Base-by-base conservation (phyloP, 768 basidiomycete genomes). In the Chalciporus sphaerocephalus region DNA sequence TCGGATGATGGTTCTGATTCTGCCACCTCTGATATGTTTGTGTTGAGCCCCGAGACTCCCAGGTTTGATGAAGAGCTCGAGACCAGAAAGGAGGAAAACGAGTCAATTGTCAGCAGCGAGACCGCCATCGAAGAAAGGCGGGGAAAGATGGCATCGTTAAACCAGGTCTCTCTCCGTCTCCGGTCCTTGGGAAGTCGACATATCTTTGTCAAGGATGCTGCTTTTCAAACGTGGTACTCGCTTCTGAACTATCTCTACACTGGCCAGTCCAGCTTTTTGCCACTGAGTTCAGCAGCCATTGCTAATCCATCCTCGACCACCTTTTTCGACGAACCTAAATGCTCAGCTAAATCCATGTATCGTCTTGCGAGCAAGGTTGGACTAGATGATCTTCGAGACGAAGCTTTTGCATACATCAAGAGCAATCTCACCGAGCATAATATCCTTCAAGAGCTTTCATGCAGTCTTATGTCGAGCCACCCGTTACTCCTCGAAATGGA, bases 291-390 rank as follows among this genome's bases (percentile, higher is more conserved):
- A 5, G 43, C 53, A 11, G 12, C 18, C 7, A 6, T 20, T 8
- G 46, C 33, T 2, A 3, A 13, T 2, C 36, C 12, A 30, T 25
- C 38, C 10, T 52, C 35, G 6, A 20, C n/a, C 2, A 30, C 34
- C 12, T 16, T 42, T n/a, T 7, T 35, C 1, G 43, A 55, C 6
- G 36, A 33, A 6, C 46, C 51, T 6, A 39, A 25, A 15, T 73
- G 71, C 36, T 74, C 72, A 4, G 68, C 72, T 0, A 74, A 74
- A 42, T 73, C 71, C 0, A 73, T 74, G 67, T 74, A 71, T 46
- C 66, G 69, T 12, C 55, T 74, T 10, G 71, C 73, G 5, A 52
- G 55, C 22, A 72, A 73, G 61, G 73, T 62, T 16, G 52, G 60
- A 15, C 24, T 65, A 0, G 46, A 57, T 4, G 1, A 34, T 16